A percentile compares a stretch with the other conserved stretches of the same genome.
Evolutionary conservation across 2,329 filamentous ascomycete species (phyloP).

Genomic region (Aspergillus puulaauensis): DNA sequence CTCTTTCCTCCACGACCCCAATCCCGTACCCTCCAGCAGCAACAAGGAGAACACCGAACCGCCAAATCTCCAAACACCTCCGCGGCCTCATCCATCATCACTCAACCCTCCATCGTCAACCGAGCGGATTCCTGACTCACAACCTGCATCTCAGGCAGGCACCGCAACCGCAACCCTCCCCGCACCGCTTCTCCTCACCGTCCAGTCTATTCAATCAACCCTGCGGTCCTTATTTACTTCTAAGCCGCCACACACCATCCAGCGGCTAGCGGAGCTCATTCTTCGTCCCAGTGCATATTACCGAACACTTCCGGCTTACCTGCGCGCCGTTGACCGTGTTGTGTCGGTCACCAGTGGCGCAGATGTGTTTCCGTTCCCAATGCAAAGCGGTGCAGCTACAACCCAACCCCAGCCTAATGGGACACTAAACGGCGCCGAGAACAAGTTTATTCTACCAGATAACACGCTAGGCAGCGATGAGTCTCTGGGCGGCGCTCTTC

Average conservation of each 20-base stretch:
- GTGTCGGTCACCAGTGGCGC: slow-evolving; percentile 83
- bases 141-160: slow-evolving; percentile 44
- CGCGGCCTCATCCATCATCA: slow-evolving; percentile 39
- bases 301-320: slow-evolving; percentile 75
- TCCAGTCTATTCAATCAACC: slow-evolving; percentile 59
- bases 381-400: slow-evolving; percentile 17
- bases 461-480: slow-evolving; percentile 74
- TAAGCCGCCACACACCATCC: slow-evolving; percentile 86
- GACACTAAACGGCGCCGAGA: slow-evolving; percentile 36
- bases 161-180: slow-evolving; percentile 56
- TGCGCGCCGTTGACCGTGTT: slow-evolving; percentile 87
- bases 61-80: slow-evolving; percentile 29
- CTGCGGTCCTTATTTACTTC: slow-evolving; percentile 66
- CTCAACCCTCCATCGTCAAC: slow-evolving; percentile 37
- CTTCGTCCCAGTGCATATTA: slow-evolving; percentile 77
- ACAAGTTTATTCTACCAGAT: slow-evolving; percentile 37
- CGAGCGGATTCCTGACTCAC: slow-evolving; percentile 44
- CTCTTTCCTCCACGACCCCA: slow-evolving; percentile 29
- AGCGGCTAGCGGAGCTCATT: slow-evolving; percentile 85
- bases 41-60: slow-evolving; percentile 40
- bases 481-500: slow-evolving; percentile 79
- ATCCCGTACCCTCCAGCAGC: slow-evolving; percentile 30
- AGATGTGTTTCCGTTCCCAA: slow-evolving; percentile 74
- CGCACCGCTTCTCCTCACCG: slow-evolving; percentile 61
- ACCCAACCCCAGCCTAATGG: slow-evolving; percentile 55